phyloP scores from a whole-genome alignment of 352 stramenopile species.

The Phytophthora podocarpi region DNA sequence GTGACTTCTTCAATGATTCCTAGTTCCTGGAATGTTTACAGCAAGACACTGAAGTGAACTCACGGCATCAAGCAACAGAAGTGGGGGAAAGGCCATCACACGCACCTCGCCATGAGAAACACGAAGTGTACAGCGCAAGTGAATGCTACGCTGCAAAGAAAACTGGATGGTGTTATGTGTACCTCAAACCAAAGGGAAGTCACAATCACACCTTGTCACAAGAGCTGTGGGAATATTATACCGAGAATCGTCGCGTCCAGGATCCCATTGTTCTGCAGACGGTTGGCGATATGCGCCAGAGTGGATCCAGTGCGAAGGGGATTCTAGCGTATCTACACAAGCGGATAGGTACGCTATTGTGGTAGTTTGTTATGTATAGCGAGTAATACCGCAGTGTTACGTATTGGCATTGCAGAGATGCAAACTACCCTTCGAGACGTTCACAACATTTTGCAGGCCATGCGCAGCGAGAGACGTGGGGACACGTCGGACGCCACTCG shows the following conservation, averaged over 20 bases:
- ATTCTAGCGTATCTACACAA: slow-evolving; percentile 5
- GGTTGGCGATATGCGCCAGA: not conserved
- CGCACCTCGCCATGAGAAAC: not conserved
- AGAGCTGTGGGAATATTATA: slow-evolving; percentile 5
- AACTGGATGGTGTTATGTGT: not conserved
- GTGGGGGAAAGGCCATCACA: not conserved
- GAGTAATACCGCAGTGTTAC: no score
- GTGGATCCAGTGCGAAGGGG: slow-evolving; percentile 1
- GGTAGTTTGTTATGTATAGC: not conserved
- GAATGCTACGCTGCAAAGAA: not conserved
- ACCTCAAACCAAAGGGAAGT: not conserved
- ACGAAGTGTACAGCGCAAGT: slow-evolving; percentile 1
- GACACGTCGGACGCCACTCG: no score
- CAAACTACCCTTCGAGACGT: no score
- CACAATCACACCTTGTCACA: not conserved
- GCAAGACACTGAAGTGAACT: not conserved
- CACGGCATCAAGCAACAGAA: not conserved
- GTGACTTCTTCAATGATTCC: no score
- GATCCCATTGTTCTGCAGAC: not conserved
- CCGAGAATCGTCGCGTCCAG: not conserved
- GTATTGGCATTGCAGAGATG: no score
- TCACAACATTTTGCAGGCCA: no score
- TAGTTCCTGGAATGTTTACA: not conserved
- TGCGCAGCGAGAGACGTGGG: no score
- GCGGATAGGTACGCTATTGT: not conserved